These are phyloP conservation scores for Ophiostoma triangulosporum DNA, from an alignment of 2,329 filamentous ascomycete genomes.

Conservation along the genomic window DNA sequence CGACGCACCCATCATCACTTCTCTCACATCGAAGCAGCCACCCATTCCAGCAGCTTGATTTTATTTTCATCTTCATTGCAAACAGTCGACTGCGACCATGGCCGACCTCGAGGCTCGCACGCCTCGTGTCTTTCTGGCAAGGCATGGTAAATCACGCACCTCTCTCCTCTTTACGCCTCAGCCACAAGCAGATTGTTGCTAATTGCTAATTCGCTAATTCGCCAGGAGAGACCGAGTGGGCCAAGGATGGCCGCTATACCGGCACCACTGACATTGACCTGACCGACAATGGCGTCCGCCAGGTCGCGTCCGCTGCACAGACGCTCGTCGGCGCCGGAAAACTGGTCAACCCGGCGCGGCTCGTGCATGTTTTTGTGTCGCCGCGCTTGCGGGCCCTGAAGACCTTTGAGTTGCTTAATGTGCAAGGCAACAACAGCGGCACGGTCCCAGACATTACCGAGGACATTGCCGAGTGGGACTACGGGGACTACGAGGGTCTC, in stretches of 20 bases:
- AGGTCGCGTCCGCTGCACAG: conserved; percentile 30
- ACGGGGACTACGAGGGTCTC: conserved; percentile 49
- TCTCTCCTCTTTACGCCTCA: neutral
- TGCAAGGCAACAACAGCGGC: too few species aligned
- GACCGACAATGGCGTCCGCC: conserved; percentile 26
- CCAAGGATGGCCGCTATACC: conserved; percentile 32
- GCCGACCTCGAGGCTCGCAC: conserved; percentile 24
- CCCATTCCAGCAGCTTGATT: too few species aligned
- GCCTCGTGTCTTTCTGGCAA: conserved; percentile 25
- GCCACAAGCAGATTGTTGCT: neutral
- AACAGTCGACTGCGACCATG: conserved; percentile 17
- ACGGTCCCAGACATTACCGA: conserved; percentile 27
- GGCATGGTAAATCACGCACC: conserved; percentile 20
- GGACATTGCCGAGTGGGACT: conserved; percentile 46
- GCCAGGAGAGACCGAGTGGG: conserved; percentile 28
- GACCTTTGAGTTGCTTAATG: conserved; percentile 34
- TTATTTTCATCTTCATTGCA: too few species aligned
- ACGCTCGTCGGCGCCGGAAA: conserved; percentile 35
- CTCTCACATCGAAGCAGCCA: too few species aligned
- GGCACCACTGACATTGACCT: conserved; percentile 30
- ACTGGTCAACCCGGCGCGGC: conserved; percentile 34
- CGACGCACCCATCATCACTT: too few species aligned
- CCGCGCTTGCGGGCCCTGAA: conserved; percentile 33
- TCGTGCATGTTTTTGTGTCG: conserved; percentile 35
- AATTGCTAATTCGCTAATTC: neutral